Conservation (phyloP, 2,329 filamentous ascomycete genomes). For the Orbilia quercus region DNA sequence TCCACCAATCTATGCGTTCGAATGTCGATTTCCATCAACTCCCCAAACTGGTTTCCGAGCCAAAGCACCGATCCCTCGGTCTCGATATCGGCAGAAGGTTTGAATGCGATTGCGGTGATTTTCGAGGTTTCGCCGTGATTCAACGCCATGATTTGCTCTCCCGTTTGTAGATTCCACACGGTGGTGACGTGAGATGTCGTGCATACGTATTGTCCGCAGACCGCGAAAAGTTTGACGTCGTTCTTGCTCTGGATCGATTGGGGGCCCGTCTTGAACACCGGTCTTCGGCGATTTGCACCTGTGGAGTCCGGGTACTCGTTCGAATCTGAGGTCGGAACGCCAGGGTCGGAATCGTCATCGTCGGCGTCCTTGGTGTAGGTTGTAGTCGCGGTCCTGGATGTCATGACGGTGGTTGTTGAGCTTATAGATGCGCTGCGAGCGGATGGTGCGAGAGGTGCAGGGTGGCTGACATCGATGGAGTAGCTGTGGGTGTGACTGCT, state of each 20-base stretch:
- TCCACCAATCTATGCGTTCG: conserved; percentile 75
- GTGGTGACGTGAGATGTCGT: conserved; percentile 87
- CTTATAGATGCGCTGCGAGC: conserved; percentile 42
- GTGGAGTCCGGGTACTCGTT: conserved; percentile 85
- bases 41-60: conserved; percentile 89
- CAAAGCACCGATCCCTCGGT: conserved; percentile 85
- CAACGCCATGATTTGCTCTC: conserved; percentile 82
- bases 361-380: conserved; percentile 52
- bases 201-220: conserved; percentile 87
- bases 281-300: conserved; percentile 83
- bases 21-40: conserved; percentile 89
- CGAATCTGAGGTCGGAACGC: conserved; percentile 68
- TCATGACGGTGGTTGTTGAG: conserved; percentile 35
- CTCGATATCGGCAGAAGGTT: conserved; percentile 79
- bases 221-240: conserved; percentile 84
- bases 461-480: conserved; percentile 27
- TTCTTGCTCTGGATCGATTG: conserved; percentile 84
- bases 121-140: conserved; percentile 86
- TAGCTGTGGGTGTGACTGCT: conserved; percentile 35
- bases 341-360: conserved; percentile 68
- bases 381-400: conserved; percentile 34
- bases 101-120: conserved; percentile 84
- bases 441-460: conserved; percentile 34
- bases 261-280: conserved; percentile 77
- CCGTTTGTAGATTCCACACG: conserved; percentile 86